These are phyloP conservation scores for Neonectria punicea DNA, from an alignment of 2,329 filamentous ascomycete genomes.

Conservation along the genomic window DNA sequence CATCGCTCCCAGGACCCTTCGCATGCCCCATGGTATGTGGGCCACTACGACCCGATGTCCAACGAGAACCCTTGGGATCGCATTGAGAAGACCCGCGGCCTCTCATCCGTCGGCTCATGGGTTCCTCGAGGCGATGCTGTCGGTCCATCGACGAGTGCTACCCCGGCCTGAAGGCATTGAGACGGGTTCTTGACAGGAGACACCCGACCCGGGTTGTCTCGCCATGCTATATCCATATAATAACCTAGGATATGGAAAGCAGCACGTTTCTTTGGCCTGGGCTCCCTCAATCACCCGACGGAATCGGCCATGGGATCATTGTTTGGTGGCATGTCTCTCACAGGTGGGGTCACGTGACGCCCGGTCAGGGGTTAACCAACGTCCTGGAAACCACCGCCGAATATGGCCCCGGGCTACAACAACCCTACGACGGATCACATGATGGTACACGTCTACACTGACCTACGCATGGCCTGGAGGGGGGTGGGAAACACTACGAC, in stretches of 20 bases:
- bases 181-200: background rate
- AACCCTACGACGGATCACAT: slow-evolving; percentile 36
- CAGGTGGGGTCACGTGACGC: slow-evolving; percentile 34
- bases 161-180: slow-evolving; percentile 26
- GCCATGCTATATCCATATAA: background rate
- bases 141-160: slow-evolving; percentile 11
- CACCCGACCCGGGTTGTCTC: background rate
- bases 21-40: slow-evolving; percentile 66
- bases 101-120: slow-evolving; percentile 60
- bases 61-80: slow-evolving; percentile 78
- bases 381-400: slow-evolving; percentile 25
- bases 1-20: slow-evolving; percentile 27
- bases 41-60: slow-evolving; percentile 75
- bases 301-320: background rate
- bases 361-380: slow-evolving; percentile 31
- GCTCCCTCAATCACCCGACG: slow-evolving; percentile 4
- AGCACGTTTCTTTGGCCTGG: background rate
- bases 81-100: slow-evolving; percentile 60
- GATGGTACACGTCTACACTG: slow-evolving; percentile 27
- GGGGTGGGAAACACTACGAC: slow-evolving; percentile 33
- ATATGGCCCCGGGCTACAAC: slow-evolving; percentile 26
- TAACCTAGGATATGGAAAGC: background rate
- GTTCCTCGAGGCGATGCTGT: slow-evolving; percentile 36
- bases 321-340: slow-evolving; percentile 1
- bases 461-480: slow-evolving; percentile 27